Percentiles rank a stretch among this genome's conserved stretches.
phyloP scores from a whole-genome alignment of 2,329 filamentous ascomycete genomes.

The Juglanconis oblonga region DNA sequence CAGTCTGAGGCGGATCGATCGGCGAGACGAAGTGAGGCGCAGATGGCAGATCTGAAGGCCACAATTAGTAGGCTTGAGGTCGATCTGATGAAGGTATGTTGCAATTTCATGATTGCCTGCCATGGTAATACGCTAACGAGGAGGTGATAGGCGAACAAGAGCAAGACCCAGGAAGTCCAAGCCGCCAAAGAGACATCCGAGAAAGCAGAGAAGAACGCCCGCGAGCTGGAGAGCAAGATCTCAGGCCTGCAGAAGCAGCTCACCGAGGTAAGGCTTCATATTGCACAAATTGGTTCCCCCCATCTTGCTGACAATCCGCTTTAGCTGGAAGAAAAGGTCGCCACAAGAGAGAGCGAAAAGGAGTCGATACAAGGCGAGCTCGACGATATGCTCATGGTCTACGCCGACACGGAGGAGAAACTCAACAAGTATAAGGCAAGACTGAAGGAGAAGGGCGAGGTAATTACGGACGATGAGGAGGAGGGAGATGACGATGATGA shows the following conservation, averaged over 20 bases:
- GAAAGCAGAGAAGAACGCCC: conserved; percentile 44
- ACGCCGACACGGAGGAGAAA: conserved; percentile 77
- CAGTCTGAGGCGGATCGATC: conserved; percentile 41
- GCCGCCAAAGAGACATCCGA: conserved; percentile 38
- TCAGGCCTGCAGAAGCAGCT: conserved; percentile 25
- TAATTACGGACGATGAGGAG: conserved; percentile 74
- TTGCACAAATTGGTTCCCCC: not conserved
- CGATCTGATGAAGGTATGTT: conserved; percentile 55
- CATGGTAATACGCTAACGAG: conserved; percentile 18
- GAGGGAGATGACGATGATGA: conserved; percentile 58
- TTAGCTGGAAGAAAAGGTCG: conserved; percentile 18
- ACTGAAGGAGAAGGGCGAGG: conserved; percentile 64
- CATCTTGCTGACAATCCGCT: not conserved
- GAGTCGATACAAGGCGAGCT: conserved; percentile 67
- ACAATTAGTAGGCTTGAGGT: conserved; percentile 61
- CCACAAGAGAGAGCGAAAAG: conserved; percentile 56
- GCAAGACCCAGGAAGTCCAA: conserved; percentile 58
- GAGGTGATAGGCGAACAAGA: conserved; percentile 51
- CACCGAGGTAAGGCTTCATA: conserved; percentile 20
- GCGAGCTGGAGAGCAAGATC: conserved; percentile 29
- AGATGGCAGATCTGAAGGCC: conserved; percentile 60
- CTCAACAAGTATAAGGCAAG: conserved; percentile 70
- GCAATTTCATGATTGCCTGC: not conserved
- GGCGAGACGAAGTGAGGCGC: conserved; percentile 52
- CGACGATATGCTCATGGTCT: conserved; percentile 78